Percentiles rank a stretch among this genome's conserved stretches.
Conservation (phyloP, 2,329 filamentous ascomycete species). For the Sclerotiophoma versabilis region DNA sequence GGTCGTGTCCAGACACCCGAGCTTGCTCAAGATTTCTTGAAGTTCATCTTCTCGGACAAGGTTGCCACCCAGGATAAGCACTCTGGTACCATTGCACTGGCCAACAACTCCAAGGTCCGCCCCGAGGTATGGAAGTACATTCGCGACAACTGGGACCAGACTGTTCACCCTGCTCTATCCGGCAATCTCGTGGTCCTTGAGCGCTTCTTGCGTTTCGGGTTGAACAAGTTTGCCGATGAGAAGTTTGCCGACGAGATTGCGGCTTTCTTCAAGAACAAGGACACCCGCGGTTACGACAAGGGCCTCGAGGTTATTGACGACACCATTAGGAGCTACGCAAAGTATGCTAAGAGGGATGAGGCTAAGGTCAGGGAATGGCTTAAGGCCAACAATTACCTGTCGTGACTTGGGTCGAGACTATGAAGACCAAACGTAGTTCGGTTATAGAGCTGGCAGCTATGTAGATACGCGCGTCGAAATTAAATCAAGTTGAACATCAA, state of each 20-base stretch:
- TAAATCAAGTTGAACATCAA: neutral
- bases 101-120: conserved; percentile 76
- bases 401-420: conserved; percentile 31
- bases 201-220: conserved; percentile 79
- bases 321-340: conserved; percentile 81
- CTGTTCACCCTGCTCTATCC: conserved; percentile 73
- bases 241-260: conserved; percentile 77
- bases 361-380: conserved; percentile 81
- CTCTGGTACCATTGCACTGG: conserved; percentile 75
- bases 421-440: conserved; percentile 1
- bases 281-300: conserved; percentile 85
- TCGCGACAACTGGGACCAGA: conserved; percentile 77
- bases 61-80: conserved; percentile 89
- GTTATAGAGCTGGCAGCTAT: neutral
- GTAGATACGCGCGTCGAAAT: neutral
- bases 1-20: conserved; percentile 74
- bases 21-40: conserved; percentile 71
- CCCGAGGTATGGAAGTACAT: conserved; percentile 83
- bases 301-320: conserved; percentile 86
- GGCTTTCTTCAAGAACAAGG: conserved; percentile 84
- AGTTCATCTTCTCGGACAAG: conserved; percentile 82
- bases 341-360: conserved; percentile 81
- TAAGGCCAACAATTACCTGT: conserved; percentile 63
- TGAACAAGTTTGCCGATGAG: conserved; percentile 79
- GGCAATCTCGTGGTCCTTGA: conserved; percentile 88